Evolutionary conservation across 2,329 filamentous ascomycete species (phyloP).

Genomic region (Scedosporium minutisporum): DNA sequence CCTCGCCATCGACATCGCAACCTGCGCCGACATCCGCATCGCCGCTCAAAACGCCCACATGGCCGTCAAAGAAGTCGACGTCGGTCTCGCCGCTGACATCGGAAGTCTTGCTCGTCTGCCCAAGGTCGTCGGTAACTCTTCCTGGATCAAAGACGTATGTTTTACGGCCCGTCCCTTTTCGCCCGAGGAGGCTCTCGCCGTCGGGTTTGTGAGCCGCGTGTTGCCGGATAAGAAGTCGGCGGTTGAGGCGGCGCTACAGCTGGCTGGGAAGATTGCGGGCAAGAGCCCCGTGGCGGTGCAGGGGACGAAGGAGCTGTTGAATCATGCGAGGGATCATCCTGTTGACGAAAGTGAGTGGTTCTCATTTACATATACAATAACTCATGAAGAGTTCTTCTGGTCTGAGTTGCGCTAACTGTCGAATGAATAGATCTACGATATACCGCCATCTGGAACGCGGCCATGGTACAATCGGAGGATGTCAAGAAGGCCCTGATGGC

Average conservation of each 20-base stretch:
- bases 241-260: constrained; percentile 49
- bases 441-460: constrained; percentile 79
- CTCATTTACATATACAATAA: background rate
- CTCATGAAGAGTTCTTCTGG: background rate
- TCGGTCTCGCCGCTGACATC: constrained; percentile 71
- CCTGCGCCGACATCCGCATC: constrained; percentile 62
- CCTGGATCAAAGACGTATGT: constrained; percentile 73
- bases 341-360: constrained; percentile 63
- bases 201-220: constrained; percentile 62
- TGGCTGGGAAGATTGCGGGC: constrained; percentile 56
- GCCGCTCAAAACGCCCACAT: constrained; percentile 50
- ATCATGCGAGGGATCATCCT: constrained; percentile 68
- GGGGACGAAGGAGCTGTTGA: constrained; percentile 79
- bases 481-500: constrained; percentile 64
- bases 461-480: constrained; percentile 72
- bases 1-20: constrained; percentile 64
- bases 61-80: constrained; percentile 73
- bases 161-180: constrained; percentile 61
- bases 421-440: constrained; percentile 56
- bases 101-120: constrained; percentile 66
- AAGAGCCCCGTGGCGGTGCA: constrained; percentile 87
- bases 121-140: constrained; percentile 59
- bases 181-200: constrained; percentile 57
- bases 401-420: background rate
- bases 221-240: constrained; percentile 53